Evolutionary conservation across 768 basidiomycete genomes (phyloP).

Genomic region (Kondoa malvinella): DNA sequence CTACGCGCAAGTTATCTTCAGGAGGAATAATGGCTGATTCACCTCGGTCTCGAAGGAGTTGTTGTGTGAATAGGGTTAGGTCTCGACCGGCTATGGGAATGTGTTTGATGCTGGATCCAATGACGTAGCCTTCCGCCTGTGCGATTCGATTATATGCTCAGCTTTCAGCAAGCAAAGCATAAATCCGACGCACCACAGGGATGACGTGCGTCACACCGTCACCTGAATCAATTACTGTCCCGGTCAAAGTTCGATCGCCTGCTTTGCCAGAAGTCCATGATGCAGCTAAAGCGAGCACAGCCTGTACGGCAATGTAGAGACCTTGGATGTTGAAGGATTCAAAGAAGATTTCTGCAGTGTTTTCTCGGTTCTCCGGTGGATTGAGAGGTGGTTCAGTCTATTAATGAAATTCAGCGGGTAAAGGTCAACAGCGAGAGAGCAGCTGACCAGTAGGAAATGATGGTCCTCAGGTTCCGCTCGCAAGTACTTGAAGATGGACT

Average conservation of each 20-base stretch:
- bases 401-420: neutral
- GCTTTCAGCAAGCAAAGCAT: neutral
- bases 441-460: constrained; percentile 79
- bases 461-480: constrained; percentile 98
- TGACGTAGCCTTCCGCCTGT: constrained; percentile 87
- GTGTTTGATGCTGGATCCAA: constrained; percentile 95
- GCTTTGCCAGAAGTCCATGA: constrained; percentile 88
- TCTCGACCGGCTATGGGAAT: constrained; percentile 97
- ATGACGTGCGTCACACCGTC: constrained; percentile 99
- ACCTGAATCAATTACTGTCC: constrained; percentile 96
- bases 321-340: constrained; percentile 99
- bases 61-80: constrained; percentile 89
- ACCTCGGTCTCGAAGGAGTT: constrained; percentile 83
- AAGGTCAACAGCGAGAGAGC: constrained; percentile 16
- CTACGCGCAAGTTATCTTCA: constrained; percentile 81
- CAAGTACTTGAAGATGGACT: constrained; percentile 98
- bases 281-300: constrained; percentile 91
- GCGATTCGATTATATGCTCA: neutral
- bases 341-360: constrained; percentile 98
- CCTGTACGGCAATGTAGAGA: constrained; percentile 95
- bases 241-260: constrained; percentile 37
- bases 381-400: constrained; percentile 99
- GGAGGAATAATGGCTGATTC: constrained; percentile 80
- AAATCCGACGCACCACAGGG: constrained; percentile 32
- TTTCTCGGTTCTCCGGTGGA: constrained; percentile 94